Evolutionary conservation across 441 rosid genomes (phyloP).

Genomic region (Geranium incanum): DNA sequence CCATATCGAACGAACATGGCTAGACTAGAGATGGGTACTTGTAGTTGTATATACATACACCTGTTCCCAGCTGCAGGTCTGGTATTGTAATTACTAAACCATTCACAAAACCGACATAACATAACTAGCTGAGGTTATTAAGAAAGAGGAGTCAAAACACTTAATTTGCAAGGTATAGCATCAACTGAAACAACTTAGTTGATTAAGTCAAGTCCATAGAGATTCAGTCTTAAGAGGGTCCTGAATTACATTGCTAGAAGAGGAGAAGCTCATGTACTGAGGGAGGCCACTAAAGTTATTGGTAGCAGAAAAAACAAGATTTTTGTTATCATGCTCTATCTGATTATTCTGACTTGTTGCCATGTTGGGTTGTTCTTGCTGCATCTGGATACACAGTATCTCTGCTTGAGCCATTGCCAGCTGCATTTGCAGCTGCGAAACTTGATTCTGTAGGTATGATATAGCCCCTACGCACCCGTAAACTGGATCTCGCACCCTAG

Average conservation of each 20-base stretch:
- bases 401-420: constrained; percentile 88
- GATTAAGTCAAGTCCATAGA: constrained; percentile 52
- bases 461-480: constrained; percentile 92
- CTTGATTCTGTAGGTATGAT: constrained; percentile 75
- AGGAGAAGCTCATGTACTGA: constrained; percentile 39
- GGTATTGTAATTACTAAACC: too few relatives aligned
- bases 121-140: too few relatives aligned
- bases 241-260: constrained; percentile 49
- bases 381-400: constrained; percentile 80
- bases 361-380: constrained; percentile 37
- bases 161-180: neutral
- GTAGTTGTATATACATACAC: too few relatives aligned
- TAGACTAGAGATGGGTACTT: too few relatives aligned
- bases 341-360: constrained; percentile 24
- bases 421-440: constrained; percentile 83
- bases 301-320: constrained; percentile 31
- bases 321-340: constrained; percentile 28
- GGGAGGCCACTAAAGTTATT: constrained; percentile 24
- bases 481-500: constrained; percentile 83
- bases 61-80: too few relatives aligned
- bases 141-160: neutral
- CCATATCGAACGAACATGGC: neutral
- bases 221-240: constrained; percentile 70
- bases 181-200: neutral
- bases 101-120: too few relatives aligned